Evolutionary conservation across 2,329 filamentous ascomycete genomes (phyloP).

Genomic region (Didymella segeticola): DNA sequence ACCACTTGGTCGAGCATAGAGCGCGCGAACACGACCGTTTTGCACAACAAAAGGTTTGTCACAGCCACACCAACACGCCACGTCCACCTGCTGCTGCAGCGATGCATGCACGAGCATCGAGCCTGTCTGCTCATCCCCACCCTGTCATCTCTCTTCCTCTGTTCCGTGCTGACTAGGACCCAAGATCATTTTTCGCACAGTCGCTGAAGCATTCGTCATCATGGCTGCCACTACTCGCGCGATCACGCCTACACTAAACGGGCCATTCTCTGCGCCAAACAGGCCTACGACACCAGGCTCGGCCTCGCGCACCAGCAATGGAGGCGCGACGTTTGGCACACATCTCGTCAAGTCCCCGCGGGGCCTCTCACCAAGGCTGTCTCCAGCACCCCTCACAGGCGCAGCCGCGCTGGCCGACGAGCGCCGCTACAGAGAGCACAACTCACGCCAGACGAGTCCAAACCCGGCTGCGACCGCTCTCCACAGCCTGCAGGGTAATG

Average conservation of each 20-base stretch:
- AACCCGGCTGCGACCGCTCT: slow-evolving; percentile 56
- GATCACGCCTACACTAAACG: slow-evolving; percentile 52
- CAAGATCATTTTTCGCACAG: slow-evolving; percentile 6
- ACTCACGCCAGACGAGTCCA: slow-evolving; percentile 55
- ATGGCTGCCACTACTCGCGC: slow-evolving; percentile 56
- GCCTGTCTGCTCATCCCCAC: neutral
- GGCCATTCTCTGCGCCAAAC: slow-evolving; percentile 50
- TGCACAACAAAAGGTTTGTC: slow-evolving; percentile 33
- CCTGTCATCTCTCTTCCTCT: neutral
- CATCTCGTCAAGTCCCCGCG: slow-evolving; percentile 53
- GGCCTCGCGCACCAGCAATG: slow-evolving; percentile 32
- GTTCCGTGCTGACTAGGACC: slow-evolving; percentile 17
- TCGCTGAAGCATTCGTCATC: slow-evolving; percentile 18
- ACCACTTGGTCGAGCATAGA: slow-evolving; percentile 6
- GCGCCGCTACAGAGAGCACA: slow-evolving; percentile 52
- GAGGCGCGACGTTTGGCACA: slow-evolving; percentile 43
- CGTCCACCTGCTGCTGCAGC: neutral
- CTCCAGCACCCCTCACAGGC: slow-evolving; percentile 55
- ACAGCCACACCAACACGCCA: slow-evolving; percentile 5
- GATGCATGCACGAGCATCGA: neutral
- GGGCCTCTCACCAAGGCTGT: slow-evolving; percentile 49
- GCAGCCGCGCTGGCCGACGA: slow-evolving; percentile 58
- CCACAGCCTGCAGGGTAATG: slow-evolving; percentile 52
- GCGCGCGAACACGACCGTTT: slow-evolving; percentile 21
- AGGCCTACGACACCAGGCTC: slow-evolving; percentile 51